These are phyloP conservation scores for Solanum etuberosum DNA, from an alignment of 257 asterid species.

Conservation along the genomic window DNA sequence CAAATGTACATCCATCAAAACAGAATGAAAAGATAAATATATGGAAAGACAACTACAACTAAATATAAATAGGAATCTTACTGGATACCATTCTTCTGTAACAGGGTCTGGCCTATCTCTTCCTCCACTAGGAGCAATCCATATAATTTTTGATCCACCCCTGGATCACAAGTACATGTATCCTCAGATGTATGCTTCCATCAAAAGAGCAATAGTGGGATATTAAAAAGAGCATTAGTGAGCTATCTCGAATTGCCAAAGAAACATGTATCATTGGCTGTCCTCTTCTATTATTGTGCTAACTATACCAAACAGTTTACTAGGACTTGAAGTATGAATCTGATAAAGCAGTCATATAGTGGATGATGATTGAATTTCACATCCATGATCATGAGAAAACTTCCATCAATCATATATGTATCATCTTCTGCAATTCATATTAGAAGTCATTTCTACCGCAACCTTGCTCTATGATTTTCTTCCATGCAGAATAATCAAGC, in stretches of 20 bases:
- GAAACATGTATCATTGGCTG: neutral
- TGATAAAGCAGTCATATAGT: neutral
- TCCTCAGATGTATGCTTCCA: neutral
- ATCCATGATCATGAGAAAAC: neutral
- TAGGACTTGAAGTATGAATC: neutral
- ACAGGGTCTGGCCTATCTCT: slow-evolving; percentile 92
- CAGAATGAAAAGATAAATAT: neutral
- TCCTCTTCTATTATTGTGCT: neutral
- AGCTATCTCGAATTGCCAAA: neutral
- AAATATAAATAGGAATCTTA: slow-evolving; percentile 26
- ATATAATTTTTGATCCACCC: slow-evolving; percentile 84
- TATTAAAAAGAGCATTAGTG: neutral
- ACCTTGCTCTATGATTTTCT: neutral
- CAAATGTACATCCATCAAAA: neutral
- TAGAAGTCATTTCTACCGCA: neutral
- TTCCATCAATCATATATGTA: neutral
- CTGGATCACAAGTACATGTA: slow-evolving; percentile 26
- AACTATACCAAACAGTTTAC: neutral
- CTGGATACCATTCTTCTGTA: slow-evolving; percentile 80
- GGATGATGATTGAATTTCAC: neutral
- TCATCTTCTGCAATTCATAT: neutral
- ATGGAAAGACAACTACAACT: neutral
- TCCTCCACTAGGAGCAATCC: slow-evolving; percentile 99
- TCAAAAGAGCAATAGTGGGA: neutral
- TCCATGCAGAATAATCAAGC: neutral